Base-by-base conservation (phyloP, 306 rosid genomes). In the Cicer cuneatum region DNA sequence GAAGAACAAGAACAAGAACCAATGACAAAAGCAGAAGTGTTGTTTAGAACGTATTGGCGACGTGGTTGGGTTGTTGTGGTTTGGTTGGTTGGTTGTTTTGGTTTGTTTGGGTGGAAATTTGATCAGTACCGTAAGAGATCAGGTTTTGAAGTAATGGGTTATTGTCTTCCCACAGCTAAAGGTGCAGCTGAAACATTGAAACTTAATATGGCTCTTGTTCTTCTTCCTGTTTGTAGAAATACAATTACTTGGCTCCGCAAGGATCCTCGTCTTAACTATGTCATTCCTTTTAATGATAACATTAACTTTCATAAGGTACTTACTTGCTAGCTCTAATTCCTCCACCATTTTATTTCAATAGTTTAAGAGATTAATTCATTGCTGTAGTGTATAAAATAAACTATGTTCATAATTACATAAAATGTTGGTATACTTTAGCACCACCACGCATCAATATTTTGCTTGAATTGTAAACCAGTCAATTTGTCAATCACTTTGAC, bases 151-250 rank as follows among this genome's bases (percentile, higher is more conserved):
- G 92, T 93, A 8, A 89, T 93, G 96, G 97, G 98, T n/a, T 89
- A 90, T 40, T 93, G 97, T 66, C 72, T 93, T 69, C 86, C 93
- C 38, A 87, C 93, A 4, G 90, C 97, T 48, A 93, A 93, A 83
- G 97, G 97, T 51, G 92, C 97, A 6, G 96, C 97, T 11, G 98
- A 93, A 78, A 93, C 93, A 13, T 75, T 93, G 43, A 93, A 90
- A 74, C 75, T 93, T 78, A 93, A 93, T 85, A 93, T 90, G 97
- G 98, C 98, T 67, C 78, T 90, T 2, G 53, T 90, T 77, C 88
- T 93, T 56, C 86, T 93, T 40, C 96, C 96, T 7, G 96, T 93
- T 81, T 89, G 93, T 69, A 84, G 93, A 46, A 93, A 86, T 45
- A 89, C 96, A 19, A 81, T 89, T 74, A 90, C 93, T 1, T 85